phyloP scores from a whole-genome alignment of 2,329 filamentous ascomycete genomes.

The Madurella fahalii region DNA sequence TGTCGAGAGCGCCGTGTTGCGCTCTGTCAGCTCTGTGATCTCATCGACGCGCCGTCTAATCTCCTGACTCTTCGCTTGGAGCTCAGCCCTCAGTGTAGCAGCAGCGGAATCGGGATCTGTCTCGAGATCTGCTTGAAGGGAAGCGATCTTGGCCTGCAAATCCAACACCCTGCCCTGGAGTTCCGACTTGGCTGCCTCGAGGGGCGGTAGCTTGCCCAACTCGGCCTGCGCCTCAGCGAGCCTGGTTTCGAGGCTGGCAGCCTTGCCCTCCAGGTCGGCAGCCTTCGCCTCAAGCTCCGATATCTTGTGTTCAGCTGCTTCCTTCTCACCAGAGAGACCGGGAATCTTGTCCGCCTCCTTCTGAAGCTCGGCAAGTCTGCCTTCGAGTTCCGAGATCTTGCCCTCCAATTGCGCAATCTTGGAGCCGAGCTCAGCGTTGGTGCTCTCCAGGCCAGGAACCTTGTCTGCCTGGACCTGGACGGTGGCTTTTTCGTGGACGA shows the following conservation, averaged over 20 bases:
- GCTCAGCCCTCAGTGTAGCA: slow-evolving; percentile 22
- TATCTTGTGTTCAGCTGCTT: slow-evolving; percentile 15
- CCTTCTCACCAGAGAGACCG: slow-evolving; percentile 22
- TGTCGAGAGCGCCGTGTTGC: slow-evolving; percentile 21
- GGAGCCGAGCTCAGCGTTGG: slow-evolving; percentile 16
- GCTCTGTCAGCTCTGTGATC: slow-evolving; percentile 21
- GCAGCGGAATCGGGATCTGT: slow-evolving; percentile 21
- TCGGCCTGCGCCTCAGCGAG: slow-evolving; percentile 18
- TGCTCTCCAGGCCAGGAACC: slow-evolving; percentile 16
- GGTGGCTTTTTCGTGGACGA: slow-evolving; percentile 22
- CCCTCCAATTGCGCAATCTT: slow-evolving; percentile 21
- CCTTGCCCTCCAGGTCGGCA: slow-evolving; percentile 17
- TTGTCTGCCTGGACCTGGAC: slow-evolving; percentile 25
- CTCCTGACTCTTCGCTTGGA: slow-evolving; percentile 23
- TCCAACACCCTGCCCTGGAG: slow-evolving; percentile 20
- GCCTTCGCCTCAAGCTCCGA: slow-evolving; percentile 18
- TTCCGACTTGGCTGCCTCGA: slow-evolving; percentile 18
- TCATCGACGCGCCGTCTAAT: slow-evolving; percentile 24
- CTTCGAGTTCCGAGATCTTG: slow-evolving; percentile 20
- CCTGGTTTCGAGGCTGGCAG: slow-evolving; percentile 18
- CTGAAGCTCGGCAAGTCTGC: slow-evolving; percentile 19
- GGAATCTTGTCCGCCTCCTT: slow-evolving; percentile 25
- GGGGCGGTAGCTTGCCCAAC: slow-evolving; percentile 16
- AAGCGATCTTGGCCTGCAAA: slow-evolving; percentile 19
- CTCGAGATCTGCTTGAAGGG: slow-evolving; percentile 23